These are phyloP conservation scores for Phytophthora citrophthora DNA, from an alignment of 352 stramenopile species.

Conservation along the genomic window DNA sequence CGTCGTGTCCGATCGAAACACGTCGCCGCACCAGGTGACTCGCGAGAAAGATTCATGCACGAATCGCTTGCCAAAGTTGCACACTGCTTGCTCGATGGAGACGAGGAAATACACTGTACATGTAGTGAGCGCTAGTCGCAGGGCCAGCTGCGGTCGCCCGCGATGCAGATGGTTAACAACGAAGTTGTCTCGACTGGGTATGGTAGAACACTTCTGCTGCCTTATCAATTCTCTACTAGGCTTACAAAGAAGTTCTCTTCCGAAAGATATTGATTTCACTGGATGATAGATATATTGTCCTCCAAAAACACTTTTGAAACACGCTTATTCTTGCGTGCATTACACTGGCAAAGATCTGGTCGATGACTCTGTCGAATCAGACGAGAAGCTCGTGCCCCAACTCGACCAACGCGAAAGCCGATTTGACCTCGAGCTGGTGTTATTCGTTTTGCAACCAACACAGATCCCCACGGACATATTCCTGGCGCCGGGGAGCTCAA, in stretches of 20 bases:
- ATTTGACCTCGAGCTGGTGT: conserved; percentile 2
- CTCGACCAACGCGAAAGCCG: conserved; percentile 25
- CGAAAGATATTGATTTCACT: too few relatives aligned
- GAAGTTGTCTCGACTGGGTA: neutral
- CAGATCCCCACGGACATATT: conserved; percentile 37
- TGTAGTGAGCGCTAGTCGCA: neutral
- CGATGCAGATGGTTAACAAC: conserved; percentile 8
- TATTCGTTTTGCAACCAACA: conserved; percentile 34
- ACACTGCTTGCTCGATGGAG: conserved; percentile 8
- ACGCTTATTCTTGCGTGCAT: neutral
- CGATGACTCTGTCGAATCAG: conserved; percentile 25
- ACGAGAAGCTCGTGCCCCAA: conserved; percentile 26
- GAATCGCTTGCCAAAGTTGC: conserved; percentile 3
- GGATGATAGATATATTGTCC: too few relatives aligned
- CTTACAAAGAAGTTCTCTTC: too few relatives aligned
- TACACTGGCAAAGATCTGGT: conserved; percentile 15
- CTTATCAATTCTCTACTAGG: too few relatives aligned
- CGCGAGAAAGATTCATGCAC: conserved; percentile 10
- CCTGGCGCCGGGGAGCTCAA: conserved; percentile 38
- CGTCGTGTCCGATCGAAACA: conserved; percentile 22
- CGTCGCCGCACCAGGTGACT: conserved; percentile 12
- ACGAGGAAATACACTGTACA: neutral
- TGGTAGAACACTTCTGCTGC: too few relatives aligned
- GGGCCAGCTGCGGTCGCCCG: conserved; percentile 12
- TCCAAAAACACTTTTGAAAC: too few relatives aligned